Conservation (phyloP, 208 protist genomes). For the Acanthamoeba lenticulata region DNA sequence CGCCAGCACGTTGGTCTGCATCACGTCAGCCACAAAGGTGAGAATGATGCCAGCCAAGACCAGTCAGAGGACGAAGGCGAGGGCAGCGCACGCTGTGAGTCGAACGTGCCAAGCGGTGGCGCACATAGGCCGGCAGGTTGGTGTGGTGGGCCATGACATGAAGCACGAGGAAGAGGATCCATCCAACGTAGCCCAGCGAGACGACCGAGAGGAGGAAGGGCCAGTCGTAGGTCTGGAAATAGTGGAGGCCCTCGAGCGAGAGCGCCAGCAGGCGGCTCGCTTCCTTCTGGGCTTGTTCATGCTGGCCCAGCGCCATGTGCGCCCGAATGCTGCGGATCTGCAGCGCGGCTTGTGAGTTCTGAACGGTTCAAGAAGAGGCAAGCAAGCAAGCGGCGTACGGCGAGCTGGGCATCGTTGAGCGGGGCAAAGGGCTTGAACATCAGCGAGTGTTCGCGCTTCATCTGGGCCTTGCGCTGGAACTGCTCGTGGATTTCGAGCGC, state of each 20-base stretch:
- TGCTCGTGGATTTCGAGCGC: constrained; percentile 77
- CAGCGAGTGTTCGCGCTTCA: constrained; percentile 56
- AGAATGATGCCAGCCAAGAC: neutral
- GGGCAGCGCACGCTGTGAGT: neutral
- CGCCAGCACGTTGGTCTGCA: neutral
- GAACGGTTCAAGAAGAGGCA: neutral
- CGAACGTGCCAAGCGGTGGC: neutral
- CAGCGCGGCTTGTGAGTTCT: neutral
- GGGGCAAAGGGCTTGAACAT: constrained; percentile 69
- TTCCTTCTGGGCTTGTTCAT: constrained; percentile 70
- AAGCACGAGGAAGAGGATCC: constrained; percentile 76
- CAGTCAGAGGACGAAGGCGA: neutral
- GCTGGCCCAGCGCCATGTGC: neutral
- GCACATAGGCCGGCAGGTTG: constrained; percentile 37
- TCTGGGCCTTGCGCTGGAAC: constrained; percentile 62
- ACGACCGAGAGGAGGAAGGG: constrained; percentile 79
- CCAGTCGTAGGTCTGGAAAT: constrained; percentile 85
- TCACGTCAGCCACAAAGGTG: neutral
- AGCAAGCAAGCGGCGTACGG: neutral
- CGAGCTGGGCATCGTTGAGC: neutral
- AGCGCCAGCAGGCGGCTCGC: constrained; percentile 68
- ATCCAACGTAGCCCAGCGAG: constrained; percentile 78
- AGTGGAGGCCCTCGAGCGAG: constrained; percentile 75
- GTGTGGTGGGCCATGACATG: constrained; percentile 78
- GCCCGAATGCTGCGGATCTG: constrained; percentile 25